Conservation (phyloP, 2,329 filamentous ascomycete species). For the Paramyrothecium sp. region DNA sequence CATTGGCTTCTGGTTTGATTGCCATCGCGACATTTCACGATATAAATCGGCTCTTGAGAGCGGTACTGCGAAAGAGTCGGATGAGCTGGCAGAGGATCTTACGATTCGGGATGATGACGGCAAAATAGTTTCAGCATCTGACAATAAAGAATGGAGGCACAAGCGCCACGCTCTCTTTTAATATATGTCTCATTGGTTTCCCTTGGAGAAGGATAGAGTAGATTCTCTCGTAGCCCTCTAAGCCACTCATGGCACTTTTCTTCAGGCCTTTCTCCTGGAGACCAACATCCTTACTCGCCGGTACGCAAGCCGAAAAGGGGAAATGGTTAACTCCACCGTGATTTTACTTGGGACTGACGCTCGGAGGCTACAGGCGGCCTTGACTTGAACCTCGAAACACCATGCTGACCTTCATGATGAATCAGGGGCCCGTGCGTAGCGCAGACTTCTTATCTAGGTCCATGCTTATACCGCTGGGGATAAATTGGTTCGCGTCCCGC, state of each 20-base stretch:
- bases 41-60: background rate
- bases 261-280: background rate
- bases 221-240: too few species aligned
- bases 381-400: background rate
- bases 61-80: background rate
- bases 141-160: background rate
- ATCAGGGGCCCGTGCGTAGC: background rate
- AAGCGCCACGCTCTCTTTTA: background rate
- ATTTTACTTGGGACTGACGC: background rate
- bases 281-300: background rate
- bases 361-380: background rate
- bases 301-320: background rate
- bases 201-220: too few species aligned
- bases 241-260: too few species aligned
- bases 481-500: background rate
- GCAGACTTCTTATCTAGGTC: background rate
- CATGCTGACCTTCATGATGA: background rate
- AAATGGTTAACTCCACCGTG: background rate
- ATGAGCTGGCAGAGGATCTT: background rate
- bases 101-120: background rate
- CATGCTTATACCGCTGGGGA: background rate
- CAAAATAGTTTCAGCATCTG: background rate
- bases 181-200: background rate
- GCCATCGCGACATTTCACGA: background rate
- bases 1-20: background rate